phyloP scores from a whole-genome alignment of 371 early-diverging fungal species.

The Saksenaea oblongispora region DNA sequence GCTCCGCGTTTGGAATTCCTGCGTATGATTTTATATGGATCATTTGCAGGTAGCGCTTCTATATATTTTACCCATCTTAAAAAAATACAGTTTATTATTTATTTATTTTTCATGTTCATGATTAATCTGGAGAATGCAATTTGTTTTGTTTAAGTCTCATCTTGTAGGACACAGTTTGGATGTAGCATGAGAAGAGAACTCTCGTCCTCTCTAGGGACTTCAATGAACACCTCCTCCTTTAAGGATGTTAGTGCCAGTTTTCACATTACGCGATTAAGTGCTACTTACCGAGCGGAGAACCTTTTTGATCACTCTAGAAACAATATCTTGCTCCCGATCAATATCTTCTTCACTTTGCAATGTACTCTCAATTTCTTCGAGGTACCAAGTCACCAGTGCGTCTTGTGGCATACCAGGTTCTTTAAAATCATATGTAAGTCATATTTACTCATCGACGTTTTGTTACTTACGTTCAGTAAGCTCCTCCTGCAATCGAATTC shows the following conservation, averaged over 20 bases:
- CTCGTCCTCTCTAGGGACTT: slow-evolving; percentile 35
- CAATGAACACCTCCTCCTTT: slow-evolving; percentile 50
- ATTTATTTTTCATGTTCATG: background rate
- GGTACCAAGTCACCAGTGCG: slow-evolving; percentile 83
- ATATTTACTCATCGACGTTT: background rate
- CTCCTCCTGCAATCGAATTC: slow-evolving; percentile 51
- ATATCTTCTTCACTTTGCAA: slow-evolving; percentile 75
- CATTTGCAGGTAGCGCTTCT: too few relatives aligned
- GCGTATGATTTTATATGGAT: too few relatives aligned
- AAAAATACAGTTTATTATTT: background rate
- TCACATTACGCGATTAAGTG: background rate
- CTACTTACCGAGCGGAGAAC: slow-evolving; percentile 67
- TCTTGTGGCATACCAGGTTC: slow-evolving; percentile 65
- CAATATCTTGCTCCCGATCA: slow-evolving; percentile 62
- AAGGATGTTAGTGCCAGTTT: background rate
- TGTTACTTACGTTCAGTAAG: slow-evolving; percentile 19
- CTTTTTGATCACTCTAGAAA: slow-evolving; percentile 80
- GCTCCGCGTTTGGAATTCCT: too few relatives aligned
- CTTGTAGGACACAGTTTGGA: slow-evolving; percentile 55
- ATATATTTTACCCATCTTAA: too few relatives aligned
- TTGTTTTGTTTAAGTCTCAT: slow-evolving; percentile 11
- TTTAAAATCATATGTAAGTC: slow-evolving; percentile 5
- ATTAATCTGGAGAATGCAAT: background rate
- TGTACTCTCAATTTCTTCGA: slow-evolving; percentile 67
- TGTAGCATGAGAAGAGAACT: slow-evolving; percentile 64